These are phyloP conservation scores for Hygrophorus russula DNA, from an alignment of 768 basidiomycete genomes.

Conservation along the genomic window DNA sequence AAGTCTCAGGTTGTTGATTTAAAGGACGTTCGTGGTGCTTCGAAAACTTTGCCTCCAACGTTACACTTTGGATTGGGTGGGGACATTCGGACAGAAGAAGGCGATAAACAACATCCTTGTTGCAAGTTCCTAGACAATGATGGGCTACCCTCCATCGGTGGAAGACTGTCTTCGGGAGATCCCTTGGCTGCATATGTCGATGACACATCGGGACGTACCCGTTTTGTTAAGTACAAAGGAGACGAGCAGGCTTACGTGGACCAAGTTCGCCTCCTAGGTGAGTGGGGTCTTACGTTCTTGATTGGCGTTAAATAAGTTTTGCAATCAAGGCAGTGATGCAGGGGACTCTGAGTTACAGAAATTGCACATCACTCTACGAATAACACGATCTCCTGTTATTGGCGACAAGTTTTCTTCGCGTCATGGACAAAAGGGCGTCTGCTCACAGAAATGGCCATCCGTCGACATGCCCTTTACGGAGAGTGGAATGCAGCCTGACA, in stretches of 20 bases:
- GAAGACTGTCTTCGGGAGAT: conserved; percentile 59
- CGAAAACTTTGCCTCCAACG: conserved; percentile 46
- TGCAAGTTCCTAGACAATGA: conserved; percentile 59
- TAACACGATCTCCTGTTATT: conserved; percentile 92
- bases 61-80: conserved; percentile 86
- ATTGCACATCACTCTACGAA: conserved; percentile 85
- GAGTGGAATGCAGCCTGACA: conserved; percentile 97
- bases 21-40: conserved; percentile 62
- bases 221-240: conserved; percentile 90
- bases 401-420: conserved; percentile 99
- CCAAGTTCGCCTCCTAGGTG: conserved; percentile 83
- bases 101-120: conserved; percentile 33
- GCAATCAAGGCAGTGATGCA: conserved; percentile 59
- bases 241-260: conserved; percentile 88
- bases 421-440: conserved; percentile 99
- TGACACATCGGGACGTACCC: conserved; percentile 72
- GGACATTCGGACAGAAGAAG: conserved; percentile 47
- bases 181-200: conserved; percentile 82
- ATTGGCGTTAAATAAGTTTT: conserved; percentile 1
- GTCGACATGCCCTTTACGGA: conserved; percentile 99
- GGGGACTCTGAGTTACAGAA: conserved; percentile 87
- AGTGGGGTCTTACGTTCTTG: conserved; percentile 10
- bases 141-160: conserved; percentile 76
- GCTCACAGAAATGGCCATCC: conserved; percentile 97
- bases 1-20: conserved; percentile 90